phyloP scores from a whole-genome alignment of 441 rosid genomes.

The Gossypium trilobum region DNA sequence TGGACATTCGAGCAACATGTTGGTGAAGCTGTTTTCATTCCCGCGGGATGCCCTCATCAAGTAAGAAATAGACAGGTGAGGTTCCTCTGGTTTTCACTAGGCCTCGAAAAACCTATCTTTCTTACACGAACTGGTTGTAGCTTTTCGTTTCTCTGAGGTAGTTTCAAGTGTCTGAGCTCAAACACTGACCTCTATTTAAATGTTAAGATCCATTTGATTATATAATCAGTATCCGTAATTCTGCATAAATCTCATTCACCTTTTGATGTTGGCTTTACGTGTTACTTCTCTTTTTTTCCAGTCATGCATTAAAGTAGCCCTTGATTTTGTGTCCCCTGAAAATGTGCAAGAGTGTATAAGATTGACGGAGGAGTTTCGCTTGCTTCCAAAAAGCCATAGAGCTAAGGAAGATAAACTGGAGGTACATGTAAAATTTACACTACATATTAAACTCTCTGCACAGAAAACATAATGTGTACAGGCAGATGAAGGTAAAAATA shows the following conservation, averaged over 20 bases:
- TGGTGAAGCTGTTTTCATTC: slow-evolving; percentile 38
- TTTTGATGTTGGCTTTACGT: background rate
- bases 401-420: slow-evolving; percentile 75
- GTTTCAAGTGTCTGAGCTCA: background rate
- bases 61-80: slow-evolving; percentile 33
- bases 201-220: background rate
- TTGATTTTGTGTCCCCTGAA: slow-evolving; percentile 84
- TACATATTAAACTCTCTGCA: background rate
- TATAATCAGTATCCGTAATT: background rate
- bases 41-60: slow-evolving; percentile 41
- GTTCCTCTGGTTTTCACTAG: slow-evolving; percentile 1
- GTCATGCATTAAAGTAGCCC: slow-evolving; percentile 84
- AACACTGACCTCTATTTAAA: background rate
- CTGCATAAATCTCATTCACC: background rate
- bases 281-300: slow-evolving; percentile 17
- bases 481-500: too few relatives aligned
- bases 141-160: background rate
- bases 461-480: background rate
- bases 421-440: slow-evolving; percentile 24
- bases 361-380: slow-evolving; percentile 65
- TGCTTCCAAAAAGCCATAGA: slow-evolving; percentile 55
- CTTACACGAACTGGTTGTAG: slow-evolving; percentile 2
- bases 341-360: slow-evolving; percentile 59
- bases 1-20: slow-evolving; percentile 38
- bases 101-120: background rate